Evolutionary conservation across 352 stramenopile genomes (phyloP).

Genomic region (Phytophthora citricola): DNA sequence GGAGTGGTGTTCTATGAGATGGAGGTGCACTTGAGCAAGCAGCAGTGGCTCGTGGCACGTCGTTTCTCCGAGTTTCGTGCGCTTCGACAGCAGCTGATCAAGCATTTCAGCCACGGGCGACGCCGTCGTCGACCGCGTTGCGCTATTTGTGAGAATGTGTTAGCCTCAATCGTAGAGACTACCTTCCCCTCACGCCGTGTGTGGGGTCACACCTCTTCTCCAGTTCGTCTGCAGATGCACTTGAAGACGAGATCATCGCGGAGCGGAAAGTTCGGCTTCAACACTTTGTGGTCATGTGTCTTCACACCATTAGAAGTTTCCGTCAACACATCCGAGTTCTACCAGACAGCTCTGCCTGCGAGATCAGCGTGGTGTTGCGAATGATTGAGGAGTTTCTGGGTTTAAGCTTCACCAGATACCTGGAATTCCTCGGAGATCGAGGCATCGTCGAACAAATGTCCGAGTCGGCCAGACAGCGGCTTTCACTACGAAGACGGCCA

Average conservation of each 20-base stretch:
- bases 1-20: slow-evolving; percentile 75
- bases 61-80: slow-evolving; percentile 81
- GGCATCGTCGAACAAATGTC: slow-evolving; percentile 51
- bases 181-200: slow-evolving; percentile 60
- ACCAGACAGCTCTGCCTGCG: slow-evolving; percentile 49
- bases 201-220: slow-evolving; percentile 42
- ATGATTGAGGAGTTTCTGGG: slow-evolving; percentile 79
- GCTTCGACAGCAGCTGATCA: slow-evolving; percentile 65
- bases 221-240: slow-evolving; percentile 13
- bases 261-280: slow-evolving; percentile 63
- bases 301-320: slow-evolving; percentile 64
- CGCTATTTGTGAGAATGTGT: slow-evolving; percentile 70
- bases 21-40: slow-evolving; percentile 68
- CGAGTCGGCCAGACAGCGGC: slow-evolving; percentile 16
- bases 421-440: slow-evolving; percentile 70
- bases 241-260: slow-evolving; percentile 42
- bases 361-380: slow-evolving; percentile 59
- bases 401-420: slow-evolving; percentile 70
- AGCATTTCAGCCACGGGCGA: slow-evolving; percentile 55
- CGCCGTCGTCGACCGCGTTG: slow-evolving; percentile 38
- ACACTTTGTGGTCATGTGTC: slow-evolving; percentile 58
- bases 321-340: slow-evolving; percentile 69
- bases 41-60: slow-evolving; percentile 61
- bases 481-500: slow-evolving; percentile 17
- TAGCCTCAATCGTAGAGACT: slow-evolving; percentile 56